phyloP scores from a whole-genome alignment of 2,329 filamentous ascomycete genomes.

The Sarocladiaceae sp. region DNA sequence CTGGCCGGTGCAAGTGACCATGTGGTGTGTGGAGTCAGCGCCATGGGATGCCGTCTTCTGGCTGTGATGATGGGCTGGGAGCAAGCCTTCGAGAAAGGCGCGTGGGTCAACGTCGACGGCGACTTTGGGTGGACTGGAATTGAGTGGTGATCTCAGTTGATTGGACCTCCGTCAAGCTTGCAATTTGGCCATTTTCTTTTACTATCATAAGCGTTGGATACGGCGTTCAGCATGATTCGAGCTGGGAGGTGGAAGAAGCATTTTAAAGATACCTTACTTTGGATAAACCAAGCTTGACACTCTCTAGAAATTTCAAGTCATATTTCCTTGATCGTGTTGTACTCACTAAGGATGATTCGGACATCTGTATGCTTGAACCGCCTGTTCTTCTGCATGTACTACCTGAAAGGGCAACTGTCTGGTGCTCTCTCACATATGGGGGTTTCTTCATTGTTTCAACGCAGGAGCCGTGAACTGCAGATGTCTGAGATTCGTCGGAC shows the following conservation, averaged over 20 bases:
- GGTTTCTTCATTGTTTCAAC: too few species aligned
- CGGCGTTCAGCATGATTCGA: background rate
- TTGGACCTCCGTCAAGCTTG: background rate
- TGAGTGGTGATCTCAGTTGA: constrained; percentile 20
- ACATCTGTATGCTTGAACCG: too few species aligned
- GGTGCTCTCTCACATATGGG: too few species aligned
- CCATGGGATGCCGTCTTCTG: constrained; percentile 64
- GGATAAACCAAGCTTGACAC: background rate
- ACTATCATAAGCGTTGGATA: background rate
- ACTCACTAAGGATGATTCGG: too few species aligned
- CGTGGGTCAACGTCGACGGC: constrained; percentile 78
- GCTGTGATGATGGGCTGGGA: constrained; percentile 89
- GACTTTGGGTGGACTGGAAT: constrained; percentile 54
- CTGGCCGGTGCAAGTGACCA: constrained; percentile 61
- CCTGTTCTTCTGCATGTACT: too few species aligned
- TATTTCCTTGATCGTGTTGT: background rate
- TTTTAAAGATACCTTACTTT: background rate
- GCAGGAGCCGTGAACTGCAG: too few species aligned
- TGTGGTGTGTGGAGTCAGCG: constrained; percentile 71
- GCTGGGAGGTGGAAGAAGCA: background rate
- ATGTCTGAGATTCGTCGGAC: too few species aligned
- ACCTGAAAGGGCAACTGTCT: too few species aligned
- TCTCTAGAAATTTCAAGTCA: background rate
- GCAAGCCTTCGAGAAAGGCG: constrained; percentile 48
- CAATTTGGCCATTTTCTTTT: background rate